A percentile compares a stretch with the other conserved stretches of the same genome.
These are phyloP conservation scores for Globisporangium megalacanthum DNA, from an alignment of 352 stramenopile genomes.

Conservation along the genomic window DNA sequence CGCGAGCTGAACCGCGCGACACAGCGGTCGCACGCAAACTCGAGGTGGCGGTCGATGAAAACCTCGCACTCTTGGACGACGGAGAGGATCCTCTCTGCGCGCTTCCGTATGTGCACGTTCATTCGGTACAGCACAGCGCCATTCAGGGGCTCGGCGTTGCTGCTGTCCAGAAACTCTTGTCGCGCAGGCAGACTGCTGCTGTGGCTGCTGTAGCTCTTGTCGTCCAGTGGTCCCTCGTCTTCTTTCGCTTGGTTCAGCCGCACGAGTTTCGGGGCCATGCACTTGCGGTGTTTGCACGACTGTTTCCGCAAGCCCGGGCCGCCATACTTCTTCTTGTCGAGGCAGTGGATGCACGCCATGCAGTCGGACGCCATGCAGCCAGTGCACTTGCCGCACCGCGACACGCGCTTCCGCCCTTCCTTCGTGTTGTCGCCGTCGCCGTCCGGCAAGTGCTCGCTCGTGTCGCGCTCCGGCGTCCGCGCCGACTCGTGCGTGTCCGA, in stretches of 20 bases:
- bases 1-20: slow-evolving; percentile 43
- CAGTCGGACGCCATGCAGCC: slow-evolving; percentile 77
- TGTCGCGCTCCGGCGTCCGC: slow-evolving; percentile 17
- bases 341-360: slow-evolving; percentile 82
- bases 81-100: slow-evolving; percentile 17
- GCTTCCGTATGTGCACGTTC: slow-evolving; percentile 10
- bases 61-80: slow-evolving; percentile 55
- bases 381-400: slow-evolving; percentile 71
- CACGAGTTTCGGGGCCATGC: slow-evolving; percentile 59
- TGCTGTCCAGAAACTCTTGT: slow-evolving; percentile 23
- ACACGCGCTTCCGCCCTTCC: slow-evolving; percentile 60
- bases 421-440: slow-evolving; percentile 43
- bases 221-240: slow-evolving; percentile 40
- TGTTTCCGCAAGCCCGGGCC: slow-evolving; percentile 81
- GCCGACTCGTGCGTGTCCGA: slow-evolving; percentile 16
- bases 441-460: slow-evolving; percentile 9
- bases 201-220: slow-evolving; percentile 18
- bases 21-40: slow-evolving; percentile 47
- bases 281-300: slow-evolving; percentile 85
- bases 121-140: slow-evolving; percentile 15
- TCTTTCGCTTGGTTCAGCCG: slow-evolving; percentile 59
- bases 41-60: slow-evolving; percentile 41
- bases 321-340: slow-evolving; percentile 90
- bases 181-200: slow-evolving; percentile 21
- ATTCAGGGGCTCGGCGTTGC: slow-evolving; percentile 19